Percentiles rank a stretch among this genome's conserved stretches.
Evolutionary conservation across 257 asterid species (phyloP).

Genomic region (Scutellaria galericulata): DNA sequence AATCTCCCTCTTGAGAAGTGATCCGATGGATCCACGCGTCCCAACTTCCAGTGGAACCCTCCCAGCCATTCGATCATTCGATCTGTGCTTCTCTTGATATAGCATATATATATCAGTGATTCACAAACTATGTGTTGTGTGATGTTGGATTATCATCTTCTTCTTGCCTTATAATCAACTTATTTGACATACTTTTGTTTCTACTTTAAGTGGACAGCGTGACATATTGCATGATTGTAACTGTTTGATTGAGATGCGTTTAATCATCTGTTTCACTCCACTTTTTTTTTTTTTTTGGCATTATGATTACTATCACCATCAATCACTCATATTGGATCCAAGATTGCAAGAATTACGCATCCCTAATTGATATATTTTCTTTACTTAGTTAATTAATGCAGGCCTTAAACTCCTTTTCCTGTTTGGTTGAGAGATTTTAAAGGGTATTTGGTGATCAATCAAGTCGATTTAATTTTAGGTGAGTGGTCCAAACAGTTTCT

Average conservation of each 20-base stretch:
- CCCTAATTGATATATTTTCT: neutral
- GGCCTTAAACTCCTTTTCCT: neutral
- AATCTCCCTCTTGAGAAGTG: constrained; percentile 83
- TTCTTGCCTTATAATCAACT: constrained; percentile 23
- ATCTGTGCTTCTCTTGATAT: neutral
- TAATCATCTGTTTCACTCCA: constrained; percentile 36
- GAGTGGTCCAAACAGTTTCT: constrained; percentile 29
- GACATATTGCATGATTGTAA: constrained; percentile 41
- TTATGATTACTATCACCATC: constrained; percentile 35
- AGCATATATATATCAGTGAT: neutral
- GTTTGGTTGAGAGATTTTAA: neutral
- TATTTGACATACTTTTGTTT: constrained; percentile 16
- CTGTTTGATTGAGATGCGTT: constrained; percentile 32
- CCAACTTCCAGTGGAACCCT: constrained; percentile 62
- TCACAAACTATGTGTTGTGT: no score
- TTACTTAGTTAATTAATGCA: neutral
- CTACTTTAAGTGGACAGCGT: constrained; percentile 33
- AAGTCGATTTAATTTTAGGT: constrained; percentile 25
- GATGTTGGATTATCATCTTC: neutral
- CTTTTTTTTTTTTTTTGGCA: constrained; percentile 5
- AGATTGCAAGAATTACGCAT: neutral
- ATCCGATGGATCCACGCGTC: constrained; percentile 83
- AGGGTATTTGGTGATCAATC: constrained; percentile 27
- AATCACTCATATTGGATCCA: constrained; percentile 21
- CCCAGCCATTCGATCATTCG: constrained; percentile 43